A percentile compares a stretch with the other conserved stretches of the same genome.
These are phyloP conservation scores for Blastocystis sp. DNA, from an alignment of 352 stramenopile species.

Conservation along the genomic window DNA sequence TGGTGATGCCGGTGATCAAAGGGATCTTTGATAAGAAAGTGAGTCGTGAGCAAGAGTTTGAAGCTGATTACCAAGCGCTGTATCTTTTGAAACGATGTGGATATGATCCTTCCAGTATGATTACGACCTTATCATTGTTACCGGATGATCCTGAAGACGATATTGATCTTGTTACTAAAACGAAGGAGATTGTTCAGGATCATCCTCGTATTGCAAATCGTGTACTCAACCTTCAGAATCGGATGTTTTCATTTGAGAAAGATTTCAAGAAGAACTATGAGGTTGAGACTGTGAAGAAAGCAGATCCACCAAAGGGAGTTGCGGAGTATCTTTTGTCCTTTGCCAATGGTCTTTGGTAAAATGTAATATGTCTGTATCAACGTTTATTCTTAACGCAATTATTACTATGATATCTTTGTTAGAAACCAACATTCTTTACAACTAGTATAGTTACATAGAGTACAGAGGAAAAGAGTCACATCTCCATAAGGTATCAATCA, in stretches of 20 bases:
- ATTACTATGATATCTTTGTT: neutral
- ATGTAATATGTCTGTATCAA: neutral
- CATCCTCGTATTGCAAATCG: conserved; percentile 32
- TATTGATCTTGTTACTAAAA: conserved; percentile 53
- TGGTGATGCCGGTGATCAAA: conserved; percentile 44
- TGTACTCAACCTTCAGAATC: conserved; percentile 5
- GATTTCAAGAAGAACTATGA: conserved; percentile 38
- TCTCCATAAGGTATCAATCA: too few species aligned
- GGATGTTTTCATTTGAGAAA: conserved; percentile 45
- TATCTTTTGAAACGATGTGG: conserved; percentile 46
- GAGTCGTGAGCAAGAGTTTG: conserved; percentile 43
- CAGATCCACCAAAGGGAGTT: neutral
- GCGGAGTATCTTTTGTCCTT: neutral
- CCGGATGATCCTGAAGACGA: neutral
- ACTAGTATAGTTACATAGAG: neutral
- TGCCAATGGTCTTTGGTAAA: conserved; percentile 12
- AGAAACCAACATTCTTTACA: neutral
- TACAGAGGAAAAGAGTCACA: neutral
- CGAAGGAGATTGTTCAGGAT: conserved; percentile 54
- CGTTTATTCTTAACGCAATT: neutral
- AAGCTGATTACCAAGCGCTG: conserved; percentile 39
- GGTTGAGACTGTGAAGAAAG: neutral
- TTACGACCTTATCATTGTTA: conserved; percentile 28
- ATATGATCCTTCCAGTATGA: conserved; percentile 12
- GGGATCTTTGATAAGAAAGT: conserved; percentile 15